These are phyloP conservation scores for Tetratostichococcus sp. DNA, from an alignment of 139 green algal species.

Conservation along the genomic window DNA sequence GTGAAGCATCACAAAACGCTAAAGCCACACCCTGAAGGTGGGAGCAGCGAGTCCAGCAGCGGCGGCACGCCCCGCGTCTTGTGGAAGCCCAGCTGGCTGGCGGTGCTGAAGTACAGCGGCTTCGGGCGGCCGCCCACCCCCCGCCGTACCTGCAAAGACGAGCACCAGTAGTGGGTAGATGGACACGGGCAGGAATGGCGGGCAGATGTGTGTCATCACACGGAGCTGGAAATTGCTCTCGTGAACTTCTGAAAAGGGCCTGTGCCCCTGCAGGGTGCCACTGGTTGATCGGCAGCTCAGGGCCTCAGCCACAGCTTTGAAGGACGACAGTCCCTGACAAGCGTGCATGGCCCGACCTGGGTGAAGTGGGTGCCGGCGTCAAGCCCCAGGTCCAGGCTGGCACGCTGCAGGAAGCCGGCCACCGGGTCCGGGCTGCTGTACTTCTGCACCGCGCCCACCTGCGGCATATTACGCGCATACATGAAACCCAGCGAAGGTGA, in stretches of 20 bases:
- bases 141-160: background rate
- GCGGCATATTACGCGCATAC: conserved; percentile 1
- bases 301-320: too few relatives aligned
- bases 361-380: background rate
- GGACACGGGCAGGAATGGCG: too few relatives aligned
- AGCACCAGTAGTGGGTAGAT: too few relatives aligned
- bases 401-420: conserved; percentile 27
- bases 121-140: conserved; percentile 23
- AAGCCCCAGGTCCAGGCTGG: conserved; percentile 11
- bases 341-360: background rate
- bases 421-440: conserved; percentile 40
- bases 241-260: too few relatives aligned
- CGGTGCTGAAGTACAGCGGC: conserved; percentile 68
- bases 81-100: conserved; percentile 69
- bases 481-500: too few relatives aligned
- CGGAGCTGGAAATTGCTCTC: too few relatives aligned
- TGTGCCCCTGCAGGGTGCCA: too few relatives aligned
- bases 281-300: too few relatives aligned
- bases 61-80: conserved; percentile 51
- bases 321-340: too few relatives aligned
- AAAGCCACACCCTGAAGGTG: conserved; percentile 14
- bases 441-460: conserved; percentile 25
- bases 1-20: too few relatives aligned
- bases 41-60: conserved; percentile 56
- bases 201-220: too few relatives aligned